These are phyloP conservation scores for Nakaseomyces kungkrabaensis DNA, from an alignment of 1,139 yeast genomes.

Conservation along the genomic window DNA sequence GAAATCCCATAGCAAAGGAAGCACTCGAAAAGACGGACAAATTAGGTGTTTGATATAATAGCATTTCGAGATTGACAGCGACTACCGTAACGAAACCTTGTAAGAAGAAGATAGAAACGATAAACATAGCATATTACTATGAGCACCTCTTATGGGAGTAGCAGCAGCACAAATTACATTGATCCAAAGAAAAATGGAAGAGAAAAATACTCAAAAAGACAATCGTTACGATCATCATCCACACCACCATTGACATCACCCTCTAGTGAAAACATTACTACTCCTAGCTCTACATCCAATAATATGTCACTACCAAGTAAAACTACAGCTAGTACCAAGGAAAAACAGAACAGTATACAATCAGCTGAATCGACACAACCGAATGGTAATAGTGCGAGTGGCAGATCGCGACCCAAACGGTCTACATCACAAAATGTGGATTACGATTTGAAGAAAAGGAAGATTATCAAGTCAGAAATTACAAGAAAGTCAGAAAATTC, in stretches of 20 bases:
- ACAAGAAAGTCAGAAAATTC: conserved; percentile 1
- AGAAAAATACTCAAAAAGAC: not conserved
- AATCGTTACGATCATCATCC: not conserved
- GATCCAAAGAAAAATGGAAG: not conserved
- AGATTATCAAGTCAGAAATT: conserved; percentile 22
- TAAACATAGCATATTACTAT: not conserved
- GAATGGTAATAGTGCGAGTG: conserved; percentile 1
- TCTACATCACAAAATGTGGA: conserved; percentile 25
- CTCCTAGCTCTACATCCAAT: not conserved
- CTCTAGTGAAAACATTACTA: not conserved
- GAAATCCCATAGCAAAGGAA: no score
- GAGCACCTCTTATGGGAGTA: not conserved
- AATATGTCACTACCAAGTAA: not conserved
- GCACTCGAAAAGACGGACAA: no score
- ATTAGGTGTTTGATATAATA: no score
- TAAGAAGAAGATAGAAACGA: not conserved
- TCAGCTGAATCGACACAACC: not conserved
- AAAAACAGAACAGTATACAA: not conserved
- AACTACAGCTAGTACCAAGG: not conserved
- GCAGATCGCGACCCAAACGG: conserved; percentile 20
- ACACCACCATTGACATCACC: not conserved
- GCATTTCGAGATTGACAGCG: no score
- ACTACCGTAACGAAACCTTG: no score
- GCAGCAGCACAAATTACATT: not conserved
- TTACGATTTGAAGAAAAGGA: conserved; percentile 25